phyloP scores from a whole-genome alignment of 352 stramenopile genomes.

The Pythium brachiatum region DNA sequence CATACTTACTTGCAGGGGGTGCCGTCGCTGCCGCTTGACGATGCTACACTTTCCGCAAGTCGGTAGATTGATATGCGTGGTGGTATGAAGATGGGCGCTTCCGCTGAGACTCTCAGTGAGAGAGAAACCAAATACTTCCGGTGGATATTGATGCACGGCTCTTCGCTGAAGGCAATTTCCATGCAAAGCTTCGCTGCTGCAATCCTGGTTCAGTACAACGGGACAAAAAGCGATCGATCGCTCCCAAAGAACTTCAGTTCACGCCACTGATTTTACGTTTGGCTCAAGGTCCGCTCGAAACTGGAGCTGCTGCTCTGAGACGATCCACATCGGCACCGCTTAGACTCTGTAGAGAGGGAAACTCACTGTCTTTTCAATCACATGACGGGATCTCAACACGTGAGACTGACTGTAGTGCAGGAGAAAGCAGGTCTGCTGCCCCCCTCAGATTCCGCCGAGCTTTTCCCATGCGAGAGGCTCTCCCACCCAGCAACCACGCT shows the following conservation, averaged over 20 bases:
- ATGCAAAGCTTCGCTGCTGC: too few species aligned
- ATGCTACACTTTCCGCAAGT: not conserved
- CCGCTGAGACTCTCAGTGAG: not conserved
- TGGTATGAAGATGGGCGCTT: not conserved
- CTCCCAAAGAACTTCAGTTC: not conserved
- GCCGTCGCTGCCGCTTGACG: too few species aligned
- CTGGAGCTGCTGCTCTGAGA: not conserved
- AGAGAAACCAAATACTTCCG: not conserved
- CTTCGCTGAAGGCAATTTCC: too few species aligned
- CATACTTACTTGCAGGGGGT: too few species aligned
- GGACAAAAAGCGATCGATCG: too few species aligned
- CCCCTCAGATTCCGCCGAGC: not conserved
- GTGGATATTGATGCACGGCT: not conserved
- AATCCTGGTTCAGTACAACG: too few species aligned
- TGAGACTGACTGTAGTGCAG: not conserved
- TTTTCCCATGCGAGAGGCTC: not conserved
- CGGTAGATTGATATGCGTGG: too few species aligned
- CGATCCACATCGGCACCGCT: not conserved
- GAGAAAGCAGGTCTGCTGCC: not conserved
- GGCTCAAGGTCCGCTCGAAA: not conserved
- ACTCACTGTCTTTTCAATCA: not conserved
- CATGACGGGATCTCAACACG: not conserved
- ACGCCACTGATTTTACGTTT: not conserved
- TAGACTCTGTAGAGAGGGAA: not conserved
- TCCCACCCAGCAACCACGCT: not conserved